phyloP scores from a whole-genome alignment of 2,329 filamentous ascomycete genomes.

The Colletotrichum sp. region DNA sequence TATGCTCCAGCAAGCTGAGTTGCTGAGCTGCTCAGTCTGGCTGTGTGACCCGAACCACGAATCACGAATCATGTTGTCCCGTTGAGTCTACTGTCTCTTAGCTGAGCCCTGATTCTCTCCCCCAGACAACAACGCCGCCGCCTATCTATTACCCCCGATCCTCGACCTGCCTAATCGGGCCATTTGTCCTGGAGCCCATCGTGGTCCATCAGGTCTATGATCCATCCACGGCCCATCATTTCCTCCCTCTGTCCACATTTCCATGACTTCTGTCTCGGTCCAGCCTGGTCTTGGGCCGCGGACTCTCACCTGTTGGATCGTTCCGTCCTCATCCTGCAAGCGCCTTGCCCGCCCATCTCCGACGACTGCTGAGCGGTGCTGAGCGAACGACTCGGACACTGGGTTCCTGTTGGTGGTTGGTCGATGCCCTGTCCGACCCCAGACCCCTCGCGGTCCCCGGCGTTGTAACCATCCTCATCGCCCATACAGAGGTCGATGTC shows the following conservation, averaged over 20 bases:
- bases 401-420: not conserved
- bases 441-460: not conserved
- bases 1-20: not conserved
- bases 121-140: slow-evolving; percentile 1
- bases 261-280: slow-evolving; percentile 2
- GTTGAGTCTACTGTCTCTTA: not conserved
- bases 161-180: slow-evolving; percentile 21
- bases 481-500: not conserved
- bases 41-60: not conserved
- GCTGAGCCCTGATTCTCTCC: not conserved
- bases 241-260: not conserved
- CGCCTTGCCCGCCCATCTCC: not conserved
- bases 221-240: slow-evolving; percentile 12
- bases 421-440: not conserved
- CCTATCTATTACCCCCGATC: not conserved
- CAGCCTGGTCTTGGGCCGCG: not conserved
- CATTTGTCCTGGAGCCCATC: slow-evolving; percentile 15
- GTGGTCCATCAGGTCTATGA: slow-evolving; percentile 3
- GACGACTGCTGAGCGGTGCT: not conserved
- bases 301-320: not conserved
- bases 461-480: not conserved
- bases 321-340: not conserved
- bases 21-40: not conserved
- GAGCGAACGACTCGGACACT: not conserved
- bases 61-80: not conserved